phyloP scores from a whole-genome alignment of 1,139 yeast genomes.

The Lodderomyces beijingensis region DNA sequence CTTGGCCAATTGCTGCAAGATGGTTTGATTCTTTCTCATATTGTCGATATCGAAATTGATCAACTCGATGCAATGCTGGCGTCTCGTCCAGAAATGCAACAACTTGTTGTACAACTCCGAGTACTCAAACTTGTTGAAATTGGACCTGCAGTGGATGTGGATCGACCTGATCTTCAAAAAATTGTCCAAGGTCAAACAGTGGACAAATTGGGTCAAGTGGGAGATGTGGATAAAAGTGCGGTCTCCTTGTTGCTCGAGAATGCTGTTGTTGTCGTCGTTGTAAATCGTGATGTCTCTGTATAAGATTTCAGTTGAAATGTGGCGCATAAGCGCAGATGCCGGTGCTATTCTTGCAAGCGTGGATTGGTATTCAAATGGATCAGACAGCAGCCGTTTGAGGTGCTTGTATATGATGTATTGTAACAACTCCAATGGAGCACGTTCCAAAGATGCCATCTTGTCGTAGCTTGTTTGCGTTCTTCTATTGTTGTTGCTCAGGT shows the following conservation, averaged over 20 bases:
- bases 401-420: slow-evolving; percentile 1
- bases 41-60: slow-evolving; percentile 13
- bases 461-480: too few relatives aligned
- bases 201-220: slow-evolving; percentile 6
- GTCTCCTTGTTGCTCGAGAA: slow-evolving; percentile 2
- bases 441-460: too few relatives aligned
- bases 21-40: slow-evolving; percentile 11
- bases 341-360: slow-evolving; percentile 7
- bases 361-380: slow-evolving; percentile 4
- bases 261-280: slow-evolving; percentile 11
- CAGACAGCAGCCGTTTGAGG: slow-evolving; percentile 2
- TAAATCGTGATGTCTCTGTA: slow-evolving; percentile 11
- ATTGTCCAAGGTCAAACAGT: slow-evolving; percentile 7
- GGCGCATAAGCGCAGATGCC: slow-evolving; percentile 8
- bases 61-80: slow-evolving; percentile 12
- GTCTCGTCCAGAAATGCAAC: slow-evolving; percentile 8
- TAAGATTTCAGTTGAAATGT: slow-evolving; percentile 8
- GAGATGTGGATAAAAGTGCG: slow-evolving; percentile 11
- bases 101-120: slow-evolving; percentile 9
- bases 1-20: slow-evolving; percentile 11
- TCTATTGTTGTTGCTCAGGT: too few relatives aligned
- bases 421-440: slow-evolving; percentile 1
- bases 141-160: slow-evolving; percentile 13
- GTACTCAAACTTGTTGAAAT: slow-evolving; percentile 12
- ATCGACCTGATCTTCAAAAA: slow-evolving; percentile 11